Percentiles rank a stretch among this genome's conserved stretches.
Evolutionary conservation across 1,139 yeast species (phyloP).

Genomic region (Hyphopichia buzzinii): DNA sequence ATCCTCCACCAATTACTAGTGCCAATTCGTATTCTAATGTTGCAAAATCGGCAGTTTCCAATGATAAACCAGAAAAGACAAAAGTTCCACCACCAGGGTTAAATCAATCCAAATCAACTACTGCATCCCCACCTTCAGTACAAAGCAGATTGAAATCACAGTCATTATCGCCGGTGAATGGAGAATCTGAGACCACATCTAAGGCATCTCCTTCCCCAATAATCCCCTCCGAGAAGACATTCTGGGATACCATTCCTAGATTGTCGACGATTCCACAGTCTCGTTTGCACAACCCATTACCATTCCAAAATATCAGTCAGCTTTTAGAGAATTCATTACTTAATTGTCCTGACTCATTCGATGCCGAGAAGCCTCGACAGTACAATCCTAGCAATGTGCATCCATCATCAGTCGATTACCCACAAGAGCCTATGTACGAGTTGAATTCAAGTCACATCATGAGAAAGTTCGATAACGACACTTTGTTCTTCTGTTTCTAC

Average conservation of each 20-base stretch:
- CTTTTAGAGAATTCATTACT: constrained; percentile 73
- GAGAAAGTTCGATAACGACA: constrained; percentile 78
- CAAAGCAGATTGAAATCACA: constrained; percentile 2
- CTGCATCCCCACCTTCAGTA: constrained; percentile 19
- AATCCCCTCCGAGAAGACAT: constrained; percentile 16
- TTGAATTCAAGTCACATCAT: constrained; percentile 52
- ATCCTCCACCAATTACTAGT: constrained; percentile 15
- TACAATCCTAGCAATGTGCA: constrained; percentile 83
- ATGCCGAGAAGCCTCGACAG: constrained; percentile 81
- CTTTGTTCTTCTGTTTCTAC: constrained; percentile 89
- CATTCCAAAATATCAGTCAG: constrained; percentile 54
- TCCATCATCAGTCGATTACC: constrained; percentile 89
- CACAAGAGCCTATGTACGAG: constrained; percentile 80
- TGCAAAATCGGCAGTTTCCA: constrained; percentile 13
- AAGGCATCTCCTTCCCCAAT: constrained; percentile 16
- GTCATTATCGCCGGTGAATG: constrained; percentile 5
- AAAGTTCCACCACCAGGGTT: constrained; percentile 46
- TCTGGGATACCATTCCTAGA: constrained; percentile 31
- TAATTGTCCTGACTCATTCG: constrained; percentile 91
- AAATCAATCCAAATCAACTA: constrained; percentile 14
- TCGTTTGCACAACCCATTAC: constrained; percentile 48
- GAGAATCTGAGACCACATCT: background rate
- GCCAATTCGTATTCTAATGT: constrained; percentile 21
- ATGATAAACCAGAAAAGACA: constrained; percentile 13
- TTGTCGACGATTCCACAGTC: constrained; percentile 31